Base-by-base conservation (phyloP, 1,284 basidiomycete species). In the Ganoderma boninense region DNA sequence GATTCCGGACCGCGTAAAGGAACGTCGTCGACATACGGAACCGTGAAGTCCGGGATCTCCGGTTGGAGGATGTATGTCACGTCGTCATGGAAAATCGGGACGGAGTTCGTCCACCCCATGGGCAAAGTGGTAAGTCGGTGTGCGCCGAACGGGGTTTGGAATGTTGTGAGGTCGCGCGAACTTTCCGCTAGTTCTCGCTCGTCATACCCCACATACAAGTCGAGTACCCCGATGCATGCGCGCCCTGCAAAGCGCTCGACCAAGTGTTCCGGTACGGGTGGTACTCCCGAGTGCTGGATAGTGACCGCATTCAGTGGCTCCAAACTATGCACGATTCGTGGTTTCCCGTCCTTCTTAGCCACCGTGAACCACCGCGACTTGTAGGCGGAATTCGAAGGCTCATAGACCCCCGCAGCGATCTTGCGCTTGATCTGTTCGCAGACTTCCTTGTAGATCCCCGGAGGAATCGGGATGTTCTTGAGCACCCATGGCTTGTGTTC, bases 51-150 rank as follows among this genome's bases (percentile, higher is more conserved):
- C 2, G 79, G 80, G 74, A 84, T 83, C 63, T 85, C 79, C 2
- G 72, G 69, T 44, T 81, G 76, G 0, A 85, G 73, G 42, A 83
- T 83, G 63, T 77, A 79, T 0, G 77, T 79, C 1, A 84, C 74
- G 68, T 82, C 75, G 52, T 79, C 78, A 67, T 84, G 81, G 57
- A 82, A 80, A 14, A 83, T 80, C 0, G 79, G 79, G 0, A 82
- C 79, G 0, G 80, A 84, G 62, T 85, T 84, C 0, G 82, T 83
- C 78, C 78, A 85, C 0, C 84, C 84, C 82, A 82, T 83, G 0
- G 82, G 83, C 0, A 84, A 67, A 0, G 73, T 77, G 0, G 69
- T 72, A 0, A 83, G 75, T 18, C 76, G 73, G 20, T 75, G 65
- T 2, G 75, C 73, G 14, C 79, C 77, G 49, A 70, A 66, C 2